A percentile compares a stretch with the other conserved stretches of the same genome.
Conservation (phyloP, 1,284 basidiomycete genomes). For the Trichosporon coremiiforme region DNA sequence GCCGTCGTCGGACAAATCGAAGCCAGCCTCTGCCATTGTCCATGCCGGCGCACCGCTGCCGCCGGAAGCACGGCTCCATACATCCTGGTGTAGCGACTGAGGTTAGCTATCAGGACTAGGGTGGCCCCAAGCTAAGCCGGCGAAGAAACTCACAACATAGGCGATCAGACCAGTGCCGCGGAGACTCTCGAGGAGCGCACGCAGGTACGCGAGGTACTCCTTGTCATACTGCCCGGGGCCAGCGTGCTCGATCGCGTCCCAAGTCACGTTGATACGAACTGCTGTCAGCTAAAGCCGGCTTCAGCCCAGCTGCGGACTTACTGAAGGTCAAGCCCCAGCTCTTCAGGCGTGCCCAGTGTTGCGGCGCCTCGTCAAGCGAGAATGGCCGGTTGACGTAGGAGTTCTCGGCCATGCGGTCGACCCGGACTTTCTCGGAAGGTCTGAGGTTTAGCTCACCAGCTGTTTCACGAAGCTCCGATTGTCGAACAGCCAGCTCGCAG, state of each 20-base stretch:
- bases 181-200: constrained; percentile 69
- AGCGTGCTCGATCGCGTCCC: constrained; percentile 92
- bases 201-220: constrained; percentile 81
- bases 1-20: constrained; percentile 63
- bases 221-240: constrained; percentile 84
- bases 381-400: constrained; percentile 83
- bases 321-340: constrained; percentile 85
- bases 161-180: constrained; percentile 77
- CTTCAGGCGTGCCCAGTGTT: constrained; percentile 75
- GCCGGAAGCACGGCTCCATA: constrained; percentile 92
- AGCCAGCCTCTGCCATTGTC: constrained; percentile 79
- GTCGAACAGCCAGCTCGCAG: no score
- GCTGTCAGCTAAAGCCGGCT: constrained; percentile 19
- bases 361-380: constrained; percentile 75
- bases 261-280: constrained; percentile 89
- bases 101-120: not conserved
- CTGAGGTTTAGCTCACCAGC: constrained; percentile 34
- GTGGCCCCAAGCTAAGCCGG: no score
- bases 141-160: constrained; percentile 86
- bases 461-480: no score
- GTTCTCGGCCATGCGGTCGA: constrained; percentile 60
- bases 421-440: constrained; percentile 25
- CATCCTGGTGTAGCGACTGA: constrained; percentile 79
- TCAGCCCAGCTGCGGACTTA: no score
- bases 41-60: constrained; percentile 91